Conservation (phyloP, 495 filamentous ascomycete genomes). For the Lepidopterella palustris region DNA sequence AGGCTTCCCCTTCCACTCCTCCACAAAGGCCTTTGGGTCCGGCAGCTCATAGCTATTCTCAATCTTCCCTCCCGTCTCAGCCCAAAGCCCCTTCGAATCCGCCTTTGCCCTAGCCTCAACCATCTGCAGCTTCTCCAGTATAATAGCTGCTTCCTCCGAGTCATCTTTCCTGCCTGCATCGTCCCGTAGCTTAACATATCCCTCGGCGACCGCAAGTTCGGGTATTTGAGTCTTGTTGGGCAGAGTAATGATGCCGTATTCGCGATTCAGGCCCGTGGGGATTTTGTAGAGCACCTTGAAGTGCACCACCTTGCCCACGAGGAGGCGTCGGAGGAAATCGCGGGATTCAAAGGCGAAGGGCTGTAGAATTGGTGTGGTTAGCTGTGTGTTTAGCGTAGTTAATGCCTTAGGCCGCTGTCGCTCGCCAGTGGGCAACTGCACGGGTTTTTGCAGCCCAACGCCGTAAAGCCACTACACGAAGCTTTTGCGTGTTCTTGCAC, state of each 20-base stretch:
- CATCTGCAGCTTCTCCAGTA: constrained; percentile 66
- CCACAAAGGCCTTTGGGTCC: constrained; percentile 63
- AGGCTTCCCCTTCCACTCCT: constrained; percentile 67
- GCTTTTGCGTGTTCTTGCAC: background rate
- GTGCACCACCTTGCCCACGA: constrained; percentile 80
- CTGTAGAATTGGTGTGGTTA: constrained; percentile 34
- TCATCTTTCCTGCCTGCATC: constrained; percentile 86
- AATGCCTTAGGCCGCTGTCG: background rate
- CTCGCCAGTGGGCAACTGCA: background rate
- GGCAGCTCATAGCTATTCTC: constrained; percentile 73
- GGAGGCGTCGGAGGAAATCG: constrained; percentile 75
- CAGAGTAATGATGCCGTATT: constrained; percentile 75
- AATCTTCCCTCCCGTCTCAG: constrained; percentile 49
- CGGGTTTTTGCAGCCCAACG: background rate
- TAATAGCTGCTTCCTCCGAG: constrained; percentile 59
- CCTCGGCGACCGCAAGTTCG: constrained; percentile 72
- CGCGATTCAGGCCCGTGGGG: constrained; percentile 69
- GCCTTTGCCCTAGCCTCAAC: constrained; percentile 76
- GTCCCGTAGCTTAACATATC: constrained; percentile 85
- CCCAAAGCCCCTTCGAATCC: constrained; percentile 75
- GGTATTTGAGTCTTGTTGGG: constrained; percentile 57
- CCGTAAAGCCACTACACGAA: background rate
- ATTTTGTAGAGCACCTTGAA: constrained; percentile 79
- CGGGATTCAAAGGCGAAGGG: constrained; percentile 86
- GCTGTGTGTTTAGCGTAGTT: constrained; percentile 1